These are phyloP conservation scores for Aureoboletus auriporus DNA, from an alignment of 768 basidiomycete genomes.

Conservation along the genomic window DNA sequence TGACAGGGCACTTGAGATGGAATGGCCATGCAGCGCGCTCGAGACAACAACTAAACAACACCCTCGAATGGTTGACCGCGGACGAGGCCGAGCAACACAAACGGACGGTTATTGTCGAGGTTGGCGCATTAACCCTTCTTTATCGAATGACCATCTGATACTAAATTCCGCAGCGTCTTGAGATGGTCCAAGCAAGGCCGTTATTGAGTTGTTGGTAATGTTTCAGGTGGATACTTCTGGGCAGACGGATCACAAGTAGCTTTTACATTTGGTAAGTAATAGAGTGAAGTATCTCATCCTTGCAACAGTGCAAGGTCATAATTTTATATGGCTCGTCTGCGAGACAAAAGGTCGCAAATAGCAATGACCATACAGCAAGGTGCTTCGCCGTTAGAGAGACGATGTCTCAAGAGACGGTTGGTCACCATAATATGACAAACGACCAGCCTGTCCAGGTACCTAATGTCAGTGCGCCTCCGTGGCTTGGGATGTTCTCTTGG, in stretches of 20 bases:
- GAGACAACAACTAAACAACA: conserved; percentile 28
- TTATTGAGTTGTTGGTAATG: conserved; percentile 70
- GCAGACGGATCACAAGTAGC: too few relatives aligned
- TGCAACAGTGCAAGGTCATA: too few relatives aligned
- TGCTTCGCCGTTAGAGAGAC: too few relatives aligned
- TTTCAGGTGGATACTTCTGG: neutral
- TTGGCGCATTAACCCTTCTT: conserved; percentile 27
- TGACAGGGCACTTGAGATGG: conserved; percentile 35
- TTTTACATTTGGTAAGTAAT: too few relatives aligned
- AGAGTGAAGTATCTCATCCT: too few relatives aligned
- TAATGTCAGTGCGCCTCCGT: conserved; percentile 19
- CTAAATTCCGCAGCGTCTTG: conserved; percentile 52
- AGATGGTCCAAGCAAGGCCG: conserved; percentile 64
- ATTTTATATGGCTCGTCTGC: too few relatives aligned
- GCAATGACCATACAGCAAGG: too few relatives aligned
- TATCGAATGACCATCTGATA: conserved; percentile 1
- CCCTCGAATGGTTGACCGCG: conserved; percentile 44
- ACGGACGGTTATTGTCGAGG: conserved; percentile 69
- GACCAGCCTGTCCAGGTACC: too few relatives aligned
- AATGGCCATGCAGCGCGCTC: conserved; percentile 26
- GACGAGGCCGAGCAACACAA: conserved; percentile 42
- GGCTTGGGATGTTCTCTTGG: conserved; percentile 50
- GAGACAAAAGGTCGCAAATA: too few relatives aligned
- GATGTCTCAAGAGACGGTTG: conserved; percentile 9
- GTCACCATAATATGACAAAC: conserved; percentile 1